Evolutionary conservation across 2,329 filamentous ascomycete genomes (phyloP).

Genomic region (Apiospora hydei): DNA sequence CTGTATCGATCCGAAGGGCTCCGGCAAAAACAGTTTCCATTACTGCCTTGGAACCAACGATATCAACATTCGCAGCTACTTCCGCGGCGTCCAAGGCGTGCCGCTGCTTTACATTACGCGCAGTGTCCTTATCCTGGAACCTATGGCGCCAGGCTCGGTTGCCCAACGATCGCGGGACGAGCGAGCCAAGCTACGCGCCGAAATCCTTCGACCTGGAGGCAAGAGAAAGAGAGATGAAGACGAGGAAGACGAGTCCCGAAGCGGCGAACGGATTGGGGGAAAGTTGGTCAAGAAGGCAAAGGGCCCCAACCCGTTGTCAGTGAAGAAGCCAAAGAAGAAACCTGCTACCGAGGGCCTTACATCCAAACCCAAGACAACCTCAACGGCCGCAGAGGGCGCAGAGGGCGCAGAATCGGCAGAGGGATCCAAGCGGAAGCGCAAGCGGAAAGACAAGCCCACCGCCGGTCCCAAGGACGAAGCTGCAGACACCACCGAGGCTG

Average conservation of each 20-base stretch:
- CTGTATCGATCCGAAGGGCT: constrained; percentile 81
- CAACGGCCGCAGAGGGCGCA: neutral
- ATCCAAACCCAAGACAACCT: constrained; percentile 35
- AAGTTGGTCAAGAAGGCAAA: constrained; percentile 68
- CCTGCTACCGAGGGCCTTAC: constrained; percentile 30
- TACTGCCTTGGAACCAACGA: constrained; percentile 83
- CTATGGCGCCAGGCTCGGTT: constrained; percentile 74
- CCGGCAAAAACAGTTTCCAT: constrained; percentile 76
- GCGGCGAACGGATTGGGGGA: constrained; percentile 45
- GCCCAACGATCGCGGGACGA: constrained; percentile 73
- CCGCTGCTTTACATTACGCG: constrained; percentile 73
- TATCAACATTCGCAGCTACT: constrained; percentile 64
- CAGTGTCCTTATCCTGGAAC: constrained; percentile 81
- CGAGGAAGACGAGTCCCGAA: constrained; percentile 39
- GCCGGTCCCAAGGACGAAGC: constrained; percentile 26
- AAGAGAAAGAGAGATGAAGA: constrained; percentile 56
- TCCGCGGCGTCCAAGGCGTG: constrained; percentile 74
- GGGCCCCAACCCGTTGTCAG: constrained; percentile 73
- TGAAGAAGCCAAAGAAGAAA: constrained; percentile 72
- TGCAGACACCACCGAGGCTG: neutral
- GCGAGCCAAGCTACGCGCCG: constrained; percentile 75
- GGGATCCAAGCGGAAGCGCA: constrained; percentile 46
- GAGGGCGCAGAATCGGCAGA: constrained; percentile 29
- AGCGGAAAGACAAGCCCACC: constrained; percentile 43
- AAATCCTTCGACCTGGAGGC: constrained; percentile 64